Conservation (phyloP, 1,139 yeast genomes). For the Candida glucosophila region DNA sequence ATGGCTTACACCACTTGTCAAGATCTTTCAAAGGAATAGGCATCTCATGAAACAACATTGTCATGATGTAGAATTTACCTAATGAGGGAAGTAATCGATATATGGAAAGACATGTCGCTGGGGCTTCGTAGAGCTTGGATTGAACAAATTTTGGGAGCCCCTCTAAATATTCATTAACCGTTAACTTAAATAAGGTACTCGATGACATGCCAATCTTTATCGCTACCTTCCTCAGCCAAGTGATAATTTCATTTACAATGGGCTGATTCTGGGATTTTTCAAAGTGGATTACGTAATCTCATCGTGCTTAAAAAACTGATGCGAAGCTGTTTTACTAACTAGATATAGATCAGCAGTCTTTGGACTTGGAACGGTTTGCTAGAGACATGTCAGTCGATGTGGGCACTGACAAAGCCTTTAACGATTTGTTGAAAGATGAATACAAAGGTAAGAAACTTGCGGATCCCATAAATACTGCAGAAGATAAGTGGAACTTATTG, state of each 20-base stretch:
- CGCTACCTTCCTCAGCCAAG: no score
- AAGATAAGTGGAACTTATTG: constrained; percentile 91
- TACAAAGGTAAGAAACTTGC: constrained; percentile 81
- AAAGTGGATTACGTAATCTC: no score
- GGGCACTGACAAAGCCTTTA: constrained; percentile 46
- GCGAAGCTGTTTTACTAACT: no score
- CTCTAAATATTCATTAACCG: constrained; percentile 85
- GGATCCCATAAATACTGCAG: constrained; percentile 82
- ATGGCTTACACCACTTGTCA: constrained; percentile 68
- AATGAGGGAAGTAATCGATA: constrained; percentile 80
- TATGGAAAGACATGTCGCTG: constrained; percentile 91
- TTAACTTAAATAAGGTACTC: constrained; percentile 50
- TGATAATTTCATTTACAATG: no score
- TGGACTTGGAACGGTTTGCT: no score
- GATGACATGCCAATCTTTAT: constrained; percentile 24
- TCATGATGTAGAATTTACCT: constrained; percentile 83
- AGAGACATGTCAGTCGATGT: no score
- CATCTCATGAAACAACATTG: constrained; percentile 74
- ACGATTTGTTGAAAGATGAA: constrained; percentile 67
- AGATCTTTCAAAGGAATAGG: constrained; percentile 62
- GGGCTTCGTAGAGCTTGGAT: constrained; percentile 63
- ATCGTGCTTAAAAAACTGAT: no score
- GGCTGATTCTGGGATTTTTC: no score
- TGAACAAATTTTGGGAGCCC: constrained; percentile 82
- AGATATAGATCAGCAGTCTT: no score